A percentile compares a stretch with the other conserved stretches of the same genome.
Evolutionary conservation across 306 rosid genomes (phyloP).

Genomic region (Canavalia gladiata): DNA sequence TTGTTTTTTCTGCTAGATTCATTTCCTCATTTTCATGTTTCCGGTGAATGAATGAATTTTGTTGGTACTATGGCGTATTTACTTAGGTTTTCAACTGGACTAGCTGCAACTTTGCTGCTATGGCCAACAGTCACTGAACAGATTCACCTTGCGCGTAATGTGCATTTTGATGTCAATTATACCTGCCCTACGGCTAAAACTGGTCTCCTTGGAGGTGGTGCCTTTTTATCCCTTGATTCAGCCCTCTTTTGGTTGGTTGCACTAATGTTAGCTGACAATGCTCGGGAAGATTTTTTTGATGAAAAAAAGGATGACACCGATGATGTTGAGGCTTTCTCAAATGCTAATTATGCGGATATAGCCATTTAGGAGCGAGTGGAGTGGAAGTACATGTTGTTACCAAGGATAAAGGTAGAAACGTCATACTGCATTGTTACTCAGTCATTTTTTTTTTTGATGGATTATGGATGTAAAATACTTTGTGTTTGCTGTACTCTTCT

Average conservation of each 20-base stretch:
- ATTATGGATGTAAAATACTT: constrained; percentile 13
- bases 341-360: constrained; percentile 34
- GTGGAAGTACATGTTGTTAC: constrained; percentile 32
- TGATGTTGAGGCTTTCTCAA: constrained; percentile 17
- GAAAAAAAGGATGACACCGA: constrained; percentile 54
- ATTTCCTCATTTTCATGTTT: constrained; percentile 4
- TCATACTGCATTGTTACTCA: background rate
- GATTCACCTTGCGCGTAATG: constrained; percentile 39
- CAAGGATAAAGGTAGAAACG: constrained; percentile 17
- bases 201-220: constrained; percentile 92
- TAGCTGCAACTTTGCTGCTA: constrained; percentile 49
- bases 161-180: constrained; percentile 41
- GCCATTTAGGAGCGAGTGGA: constrained; percentile 18
- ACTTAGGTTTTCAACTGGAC: constrained; percentile 69
- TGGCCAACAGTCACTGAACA: constrained; percentile 57
- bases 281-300: constrained; percentile 84
- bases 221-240: constrained; percentile 88
- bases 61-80: background rate
- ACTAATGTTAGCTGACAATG: constrained; percentile 88
- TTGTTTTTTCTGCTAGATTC: background rate
- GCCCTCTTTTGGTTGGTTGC: constrained; percentile 91
- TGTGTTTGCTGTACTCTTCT: background rate
- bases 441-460: constrained; percentile 13
- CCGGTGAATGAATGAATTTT: background rate
- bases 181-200: constrained; percentile 62